Evolutionary conservation across 805 yeast species (phyloP), one percentile per base, ranked within the genome.

Genomic region (Candida insectorum): DNA sequence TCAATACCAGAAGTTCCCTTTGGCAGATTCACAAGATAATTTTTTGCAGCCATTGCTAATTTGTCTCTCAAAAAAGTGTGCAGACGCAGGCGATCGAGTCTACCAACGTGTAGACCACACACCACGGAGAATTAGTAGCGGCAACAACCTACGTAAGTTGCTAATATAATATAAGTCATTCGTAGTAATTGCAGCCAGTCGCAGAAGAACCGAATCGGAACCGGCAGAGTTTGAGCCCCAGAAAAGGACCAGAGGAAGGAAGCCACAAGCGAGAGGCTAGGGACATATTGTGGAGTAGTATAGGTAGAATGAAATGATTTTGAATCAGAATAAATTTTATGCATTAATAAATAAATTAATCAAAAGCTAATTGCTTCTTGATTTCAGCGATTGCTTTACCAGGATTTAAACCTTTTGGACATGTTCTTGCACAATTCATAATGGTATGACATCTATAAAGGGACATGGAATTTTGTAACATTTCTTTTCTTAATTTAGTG

Each of bases 321-420:
- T 23, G 26, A 23, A 23, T 23, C 9, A 23, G 12, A 11, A 23
- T 20, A 20, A 20, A 8, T 8, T 20, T 20, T 20, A 18, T 28
- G 23, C 8, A 20, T 20, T 8, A 20, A 20, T 20, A 20, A 20
- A 28, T 14, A 11, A 18, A 5, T 58, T 70, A 81, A 49, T 77
- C 87, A 54, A 84, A 75, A 33, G 96, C 93, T 75, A 93, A 76
- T 57, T 80, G 79, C 73, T 87, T 89, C 77, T 93, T 93, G 66
- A 93, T 88, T 68, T 87, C 88, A 45, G 97, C 97, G 67, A 93
- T 93, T 39, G 98, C 97, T 53, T 61, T 73, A 70, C 97, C 98
- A 29, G 98, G 98, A 69, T 93, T 93, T 71, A 93, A 77, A 45
- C 96, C 97, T 81, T 93, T 84, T 51, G 98, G 98, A 74, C 98